Percentiles rank a stretch among this genome's conserved stretches.
phyloP scores from a whole-genome alignment of 441 rosid genomes.

The Jatropha podagrica region DNA sequence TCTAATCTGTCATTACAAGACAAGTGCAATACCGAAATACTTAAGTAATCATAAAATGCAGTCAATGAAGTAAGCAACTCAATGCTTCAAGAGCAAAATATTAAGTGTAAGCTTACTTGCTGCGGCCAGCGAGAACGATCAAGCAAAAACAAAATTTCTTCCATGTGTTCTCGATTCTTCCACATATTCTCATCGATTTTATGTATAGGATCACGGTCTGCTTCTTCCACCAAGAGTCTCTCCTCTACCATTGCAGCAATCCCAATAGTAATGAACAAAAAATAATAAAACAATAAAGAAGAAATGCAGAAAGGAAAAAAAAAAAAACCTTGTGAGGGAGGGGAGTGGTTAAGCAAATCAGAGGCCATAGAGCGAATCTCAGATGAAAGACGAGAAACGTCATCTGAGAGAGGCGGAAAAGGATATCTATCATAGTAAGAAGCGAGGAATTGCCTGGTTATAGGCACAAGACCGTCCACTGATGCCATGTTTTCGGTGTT shows the following conservation, averaged over 20 bases:
- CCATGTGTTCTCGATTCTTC: constrained; percentile 92
- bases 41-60: background rate
- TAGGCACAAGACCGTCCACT: constrained; percentile 84
- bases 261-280: background rate
- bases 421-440: constrained; percentile 80
- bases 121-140: constrained; percentile 69
- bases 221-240: constrained; percentile 52
- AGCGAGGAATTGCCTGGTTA: constrained; percentile 72
- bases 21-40: background rate
- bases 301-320: background rate
- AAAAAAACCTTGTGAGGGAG: constrained; percentile 62
- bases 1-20: constrained; percentile 52
- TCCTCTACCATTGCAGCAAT: constrained; percentile 40
- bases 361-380: constrained; percentile 59
- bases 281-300: background rate
- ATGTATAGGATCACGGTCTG: constrained; percentile 65
- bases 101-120: constrained; percentile 34
- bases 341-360: constrained; percentile 47
- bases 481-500: constrained; percentile 52
- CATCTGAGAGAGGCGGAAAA: constrained; percentile 67
- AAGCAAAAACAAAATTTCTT: constrained; percentile 76
- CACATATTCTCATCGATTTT: constrained; percentile 98
- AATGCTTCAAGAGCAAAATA: background rate
- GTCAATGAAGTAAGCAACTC: background rate
- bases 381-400: constrained; percentile 60